Conservation (phyloP, 768 basidiomycete genomes). For the Dendrothele bispora region DNA sequence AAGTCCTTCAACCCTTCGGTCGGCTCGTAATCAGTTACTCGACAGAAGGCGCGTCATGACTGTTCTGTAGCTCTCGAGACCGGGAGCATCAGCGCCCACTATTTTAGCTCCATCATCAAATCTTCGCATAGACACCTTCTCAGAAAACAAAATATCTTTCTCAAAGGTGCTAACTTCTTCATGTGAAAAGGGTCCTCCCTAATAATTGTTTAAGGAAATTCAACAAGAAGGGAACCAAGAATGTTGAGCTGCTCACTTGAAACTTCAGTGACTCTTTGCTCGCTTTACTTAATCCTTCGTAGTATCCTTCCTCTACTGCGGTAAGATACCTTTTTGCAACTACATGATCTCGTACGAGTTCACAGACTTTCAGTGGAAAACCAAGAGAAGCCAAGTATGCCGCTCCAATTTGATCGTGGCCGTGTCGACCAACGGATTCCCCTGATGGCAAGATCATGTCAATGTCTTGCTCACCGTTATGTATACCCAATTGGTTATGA, state of each 20-base stretch:
- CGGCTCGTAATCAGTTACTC: no score
- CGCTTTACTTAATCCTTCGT: neutral
- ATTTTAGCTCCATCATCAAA: conserved; percentile 6
- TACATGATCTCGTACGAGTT: conserved; percentile 4
- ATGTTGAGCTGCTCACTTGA: no score
- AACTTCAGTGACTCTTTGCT: neutral
- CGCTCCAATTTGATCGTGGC: conserved; percentile 1
- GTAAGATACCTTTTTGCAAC: conserved; percentile 5
- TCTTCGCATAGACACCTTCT: neutral
- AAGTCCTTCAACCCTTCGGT: no score
- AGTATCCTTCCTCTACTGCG: conserved; percentile 2
- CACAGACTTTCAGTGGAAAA: conserved; percentile 2
- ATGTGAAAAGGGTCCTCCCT: conserved; percentile 2
- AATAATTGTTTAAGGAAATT: no score
- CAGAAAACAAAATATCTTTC: neutral
- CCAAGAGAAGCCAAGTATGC: conserved; percentile 1
- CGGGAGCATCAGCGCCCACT: neutral
- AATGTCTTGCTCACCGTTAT: neutral
- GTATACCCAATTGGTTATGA: neutral
- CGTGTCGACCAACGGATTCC: neutral
- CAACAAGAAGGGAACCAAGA: no score
- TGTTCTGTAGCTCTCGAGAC: neutral
- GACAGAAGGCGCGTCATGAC: no score
- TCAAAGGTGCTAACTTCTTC: neutral
- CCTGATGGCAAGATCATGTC: conserved; percentile 4